A percentile compares a stretch with the other conserved stretches of the same genome.
phyloP scores from a whole-genome alignment of 2,329 filamentous ascomycete genomes.

The Monilinia aucupariae region DNA sequence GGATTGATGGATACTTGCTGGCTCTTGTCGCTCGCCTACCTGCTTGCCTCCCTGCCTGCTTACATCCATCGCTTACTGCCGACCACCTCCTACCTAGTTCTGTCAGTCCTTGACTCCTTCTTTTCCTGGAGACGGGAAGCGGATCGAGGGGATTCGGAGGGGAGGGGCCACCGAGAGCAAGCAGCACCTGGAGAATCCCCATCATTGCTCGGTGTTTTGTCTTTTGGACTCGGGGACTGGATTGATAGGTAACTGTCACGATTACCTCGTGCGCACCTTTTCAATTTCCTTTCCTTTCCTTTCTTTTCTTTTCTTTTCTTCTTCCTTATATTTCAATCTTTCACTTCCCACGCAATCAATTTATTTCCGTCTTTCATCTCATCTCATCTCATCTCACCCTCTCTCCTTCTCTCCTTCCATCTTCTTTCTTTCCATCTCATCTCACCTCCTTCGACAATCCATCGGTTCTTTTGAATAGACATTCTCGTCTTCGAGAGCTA shows the following conservation, averaged over 20 bases:
- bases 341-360: slow-evolving; percentile 5
- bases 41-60: background rate
- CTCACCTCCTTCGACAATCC: slow-evolving; percentile 13
- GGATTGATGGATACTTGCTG: slow-evolving; percentile 5
- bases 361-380: background rate
- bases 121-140: slow-evolving; percentile 4
- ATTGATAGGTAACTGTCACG: background rate
- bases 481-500: slow-evolving; percentile 19
- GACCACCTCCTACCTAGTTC: background rate
- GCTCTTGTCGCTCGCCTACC: slow-evolving; percentile 1
- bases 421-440: slow-evolving; percentile 3
- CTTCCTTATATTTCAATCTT: slow-evolving; percentile 14
- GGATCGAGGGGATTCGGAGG: background rate
- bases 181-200: no score
- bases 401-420: slow-evolving; percentile 14
- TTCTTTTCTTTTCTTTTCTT: slow-evolving; percentile 3
- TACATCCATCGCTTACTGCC: no score
- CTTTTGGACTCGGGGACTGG: background rate
- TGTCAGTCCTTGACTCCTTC: background rate
- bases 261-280: background rate
- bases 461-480: slow-evolving; percentile 18
- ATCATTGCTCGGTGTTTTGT: no score
- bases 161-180: background rate
- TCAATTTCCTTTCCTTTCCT: background rate
- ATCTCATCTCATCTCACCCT: background rate